Evolutionary conservation across 2,329 filamentous ascomycete genomes (phyloP), one percentile per base, ranked within the genome.

Genomic region (Trematosphaeria pertusa): DNA sequence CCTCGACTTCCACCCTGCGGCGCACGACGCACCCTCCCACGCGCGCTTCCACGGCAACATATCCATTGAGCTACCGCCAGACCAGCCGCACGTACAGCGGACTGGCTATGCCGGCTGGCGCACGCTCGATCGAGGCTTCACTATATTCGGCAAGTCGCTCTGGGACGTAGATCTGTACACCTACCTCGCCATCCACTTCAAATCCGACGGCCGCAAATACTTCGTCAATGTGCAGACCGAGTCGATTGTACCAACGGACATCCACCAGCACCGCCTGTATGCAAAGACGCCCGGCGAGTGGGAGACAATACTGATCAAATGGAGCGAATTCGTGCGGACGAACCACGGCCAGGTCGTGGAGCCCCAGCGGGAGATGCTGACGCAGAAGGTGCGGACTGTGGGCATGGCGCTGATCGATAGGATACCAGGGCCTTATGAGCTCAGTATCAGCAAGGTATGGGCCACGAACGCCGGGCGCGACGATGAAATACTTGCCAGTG

Each of bases 191-290:
- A 74, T 99, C 64, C 87, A 92, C 11, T 81, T 99, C 61, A 94
- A 91, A 71, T 93, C 89, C 3, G 94, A 97, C 67, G 92, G 91
- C 12, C 81, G 94, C 48, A 88, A 89, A 62, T 99, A 97, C 76
- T 90, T 96, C 47, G 85, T 99, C 64, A 99, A 99, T 72, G 78
- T 99, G 12, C 94, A 97, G 77, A 96, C 92, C 3, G 93, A 99
- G 67, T 89, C 89, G 1, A 87, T 99, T 44, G 89, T 96, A 37
- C 89, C 91, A 9, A 93, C 91, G n/a, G 94, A 99, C 70, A 80
- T 99, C 54, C 94, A 97, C 72, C 94, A 99, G 71, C 94, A 99
- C 72, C 81, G 94, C 38, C 75, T 99, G 4, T 96, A 91, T 59
- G 81, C 87, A 7, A 87, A 86, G 64, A 83, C 84, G 7, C 86